Evolutionary conservation across 2,329 filamentous ascomycete species (phyloP), one percentile per base, ranked within the genome.

Genomic region (Xylariaceae sp.): DNA sequence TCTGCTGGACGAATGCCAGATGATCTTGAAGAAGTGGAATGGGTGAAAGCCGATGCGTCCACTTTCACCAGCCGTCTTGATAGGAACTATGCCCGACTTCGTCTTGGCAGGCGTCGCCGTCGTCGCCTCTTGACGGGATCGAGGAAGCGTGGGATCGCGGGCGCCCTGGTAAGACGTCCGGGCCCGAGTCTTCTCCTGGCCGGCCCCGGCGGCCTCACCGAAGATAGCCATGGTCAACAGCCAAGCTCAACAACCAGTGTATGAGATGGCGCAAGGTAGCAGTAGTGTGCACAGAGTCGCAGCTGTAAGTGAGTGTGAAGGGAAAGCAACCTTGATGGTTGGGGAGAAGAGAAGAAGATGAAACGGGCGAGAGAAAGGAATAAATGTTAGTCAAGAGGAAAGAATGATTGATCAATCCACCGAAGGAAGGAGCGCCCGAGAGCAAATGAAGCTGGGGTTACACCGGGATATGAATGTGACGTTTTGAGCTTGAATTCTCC

Each of bases 11-110:
- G 87, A 89, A 54, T 74, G 77, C 74, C 84, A 86, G 70, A 80
- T 81, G 57, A 91, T 86, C 63, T 74, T 77, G 37, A 89, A 66
- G 69, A 90, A 89, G 56, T 84, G 79, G 49, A 80, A 56, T 0
- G 86, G 86, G 66, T 90, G 80, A 62, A 92, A 71, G 51, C 88
- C 88, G 4, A 71, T 75, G 44, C 88, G 81, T 44, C 88, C 88
- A 70, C 86, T 89, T 74, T 91, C 88, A 62, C 88, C 88, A 6
- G 70, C 69, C 9, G 68, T 58, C 59, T 71, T 74, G 53, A 78
- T 67, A 17, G 63, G 64, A n/a, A 73, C 42, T 15, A 63, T 63
- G 23, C 48, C 23, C 7, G 50, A 30, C 7, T 57, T 60, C 44
- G 58, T 61, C 5, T 44, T 45, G 2, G 37, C 13, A 1, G 6